Percentiles rank a stretch among this genome's conserved stretches.
Evolutionary conservation across 139 green algal species (phyloP).

Genomic region (Micractinium conductrix): DNA sequence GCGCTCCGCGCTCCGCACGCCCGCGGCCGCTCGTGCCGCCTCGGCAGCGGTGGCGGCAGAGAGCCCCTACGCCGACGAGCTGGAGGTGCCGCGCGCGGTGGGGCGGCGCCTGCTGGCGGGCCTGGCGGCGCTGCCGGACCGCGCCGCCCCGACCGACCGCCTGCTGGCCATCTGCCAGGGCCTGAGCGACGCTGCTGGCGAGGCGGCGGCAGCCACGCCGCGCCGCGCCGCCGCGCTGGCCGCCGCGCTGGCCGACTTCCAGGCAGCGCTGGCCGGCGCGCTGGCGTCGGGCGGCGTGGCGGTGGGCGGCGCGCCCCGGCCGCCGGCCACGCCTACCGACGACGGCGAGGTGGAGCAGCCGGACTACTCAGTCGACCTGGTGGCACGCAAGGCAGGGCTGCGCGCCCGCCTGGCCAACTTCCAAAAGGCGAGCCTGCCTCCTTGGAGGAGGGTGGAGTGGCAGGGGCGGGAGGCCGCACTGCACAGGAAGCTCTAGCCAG

Average conservation of each 20-base stretch:
- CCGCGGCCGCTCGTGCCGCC: not conserved
- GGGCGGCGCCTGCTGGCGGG: slow-evolving; percentile 19
- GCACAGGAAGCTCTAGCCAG: no score
- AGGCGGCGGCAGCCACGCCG: not conserved
- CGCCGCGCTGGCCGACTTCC: slow-evolving; percentile 14
- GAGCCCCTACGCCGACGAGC: slow-evolving; percentile 38
- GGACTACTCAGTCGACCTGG: slow-evolving; percentile 42
- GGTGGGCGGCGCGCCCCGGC: slow-evolving; percentile 9
- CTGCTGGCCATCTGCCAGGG: slow-evolving; percentile 22
- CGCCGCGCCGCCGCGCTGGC: slow-evolving; percentile 3
- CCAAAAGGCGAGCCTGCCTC: slow-evolving; percentile 28
- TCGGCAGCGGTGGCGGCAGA: not conserved
- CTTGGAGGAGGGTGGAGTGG: no score
- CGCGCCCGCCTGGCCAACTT: slow-evolving; percentile 39
- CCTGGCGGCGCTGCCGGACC: slow-evolving; percentile 21
- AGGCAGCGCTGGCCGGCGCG: slow-evolving; percentile 19
- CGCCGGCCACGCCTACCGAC: not conserved
- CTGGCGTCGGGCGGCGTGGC: slow-evolving; percentile 10
- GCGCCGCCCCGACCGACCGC: not conserved
- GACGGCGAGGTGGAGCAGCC: slow-evolving; percentile 26
- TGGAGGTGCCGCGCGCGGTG: slow-evolving; percentile 29
- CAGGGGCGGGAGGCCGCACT: no score
- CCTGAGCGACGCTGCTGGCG: slow-evolving; percentile 27
- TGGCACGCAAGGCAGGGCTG: slow-evolving; percentile 53
- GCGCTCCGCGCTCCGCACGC: not conserved